phyloP scores from a whole-genome alignment of 2,329 filamentous ascomycete genomes.

The Dactylella cylindrospora region DNA sequence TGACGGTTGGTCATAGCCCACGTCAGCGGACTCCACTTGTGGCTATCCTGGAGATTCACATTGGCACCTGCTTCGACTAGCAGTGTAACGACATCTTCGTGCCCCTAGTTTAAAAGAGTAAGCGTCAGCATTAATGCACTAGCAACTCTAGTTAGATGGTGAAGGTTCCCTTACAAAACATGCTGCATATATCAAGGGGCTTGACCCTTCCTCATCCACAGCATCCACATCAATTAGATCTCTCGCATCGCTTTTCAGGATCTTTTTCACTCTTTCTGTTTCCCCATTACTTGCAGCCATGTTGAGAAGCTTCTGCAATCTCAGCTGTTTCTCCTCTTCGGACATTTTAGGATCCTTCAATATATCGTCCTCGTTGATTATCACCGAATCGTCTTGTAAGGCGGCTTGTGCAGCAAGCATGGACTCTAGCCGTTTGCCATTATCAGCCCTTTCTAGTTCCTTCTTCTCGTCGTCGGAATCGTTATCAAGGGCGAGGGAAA shows the following conservation, averaged over 20 bases:
- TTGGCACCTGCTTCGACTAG: constrained; percentile 82
- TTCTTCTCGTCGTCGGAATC: constrained; percentile 61
- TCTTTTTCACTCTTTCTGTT: constrained; percentile 72
- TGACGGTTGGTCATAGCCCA: constrained; percentile 99
- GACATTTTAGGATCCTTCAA: constrained; percentile 72
- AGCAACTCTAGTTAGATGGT: background rate
- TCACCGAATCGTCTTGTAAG: constrained; percentile 70
- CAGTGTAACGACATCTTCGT: constrained; percentile 81
- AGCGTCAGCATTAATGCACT: constrained; percentile 5
- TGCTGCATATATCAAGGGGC: constrained; percentile 95
- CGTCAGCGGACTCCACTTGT: constrained; percentile 97
- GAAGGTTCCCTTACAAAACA: constrained; percentile 71
- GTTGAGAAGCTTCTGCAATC: constrained; percentile 82
- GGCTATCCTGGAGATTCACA: constrained; percentile 91
- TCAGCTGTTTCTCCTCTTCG: constrained; percentile 73
- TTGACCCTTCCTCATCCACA: constrained; percentile 89
- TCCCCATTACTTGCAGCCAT: constrained; percentile 98
- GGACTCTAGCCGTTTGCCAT: constrained; percentile 84
- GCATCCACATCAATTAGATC: constrained; percentile 80
- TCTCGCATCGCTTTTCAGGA: constrained; percentile 73
- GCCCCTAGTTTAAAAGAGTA: constrained; percentile 61
- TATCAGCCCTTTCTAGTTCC: constrained; percentile 62
- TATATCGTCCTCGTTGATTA: constrained; percentile 78
- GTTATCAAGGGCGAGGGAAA: constrained; percentile 47
- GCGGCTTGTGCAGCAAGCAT: constrained; percentile 95